Evolutionary conservation across 2,329 filamentous ascomycete genomes (phyloP).

Genomic region (Sporothrix pallida): DNA sequence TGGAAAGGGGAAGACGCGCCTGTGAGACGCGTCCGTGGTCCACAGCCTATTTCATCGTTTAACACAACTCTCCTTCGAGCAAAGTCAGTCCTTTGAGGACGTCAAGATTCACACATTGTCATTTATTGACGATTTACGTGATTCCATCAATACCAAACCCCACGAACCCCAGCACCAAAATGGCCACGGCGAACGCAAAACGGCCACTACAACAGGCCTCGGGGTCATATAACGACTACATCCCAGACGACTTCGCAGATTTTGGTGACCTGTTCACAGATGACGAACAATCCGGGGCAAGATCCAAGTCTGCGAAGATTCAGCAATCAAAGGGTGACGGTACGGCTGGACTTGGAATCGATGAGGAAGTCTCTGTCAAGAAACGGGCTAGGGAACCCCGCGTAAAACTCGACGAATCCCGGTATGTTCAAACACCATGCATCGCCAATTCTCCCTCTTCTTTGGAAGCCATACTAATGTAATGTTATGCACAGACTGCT

Average conservation of each 20-base stretch:
- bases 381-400: conserved; percentile 74
- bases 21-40: conserved; percentile 1
- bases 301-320: conserved; percentile 47
- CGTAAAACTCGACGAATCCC: conserved; percentile 84
- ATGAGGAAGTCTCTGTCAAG: conserved; percentile 81
- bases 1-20: conserved; percentile 3
- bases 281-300: conserved; percentile 43
- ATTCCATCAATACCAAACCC: background rate
- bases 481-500: conserved; percentile 65
- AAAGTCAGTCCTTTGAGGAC: background rate
- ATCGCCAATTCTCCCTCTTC: background rate
- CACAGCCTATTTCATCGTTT: no score
- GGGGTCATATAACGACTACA: conserved; percentile 78
- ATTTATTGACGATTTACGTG: no score
- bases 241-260: conserved; percentile 57
- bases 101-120: no score
- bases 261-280: conserved; percentile 54
- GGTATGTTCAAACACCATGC: conserved; percentile 53
- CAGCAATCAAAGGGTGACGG: conserved; percentile 57
- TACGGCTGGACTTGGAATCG: conserved; percentile 70
- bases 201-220: conserved; percentile 4
- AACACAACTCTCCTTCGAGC: background rate
- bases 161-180: background rate
- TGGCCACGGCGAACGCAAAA: conserved; percentile 25
- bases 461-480: background rate